Conservation (phyloP, 1,284 basidiomycete genomes). For the Ustanciosporium gigantosporum region DNA sequence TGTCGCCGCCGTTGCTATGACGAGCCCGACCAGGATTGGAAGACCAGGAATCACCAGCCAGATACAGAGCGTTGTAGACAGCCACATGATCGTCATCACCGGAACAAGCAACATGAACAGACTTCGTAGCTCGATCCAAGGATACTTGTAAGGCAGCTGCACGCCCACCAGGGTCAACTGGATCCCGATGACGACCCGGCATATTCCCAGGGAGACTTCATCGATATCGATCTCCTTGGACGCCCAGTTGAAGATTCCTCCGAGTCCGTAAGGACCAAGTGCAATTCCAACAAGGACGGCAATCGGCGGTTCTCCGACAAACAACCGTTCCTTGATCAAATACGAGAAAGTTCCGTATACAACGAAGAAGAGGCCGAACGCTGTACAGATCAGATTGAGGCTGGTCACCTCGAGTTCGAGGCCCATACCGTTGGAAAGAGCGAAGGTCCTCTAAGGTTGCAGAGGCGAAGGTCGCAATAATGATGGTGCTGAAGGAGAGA, state of each 20-base stretch:
- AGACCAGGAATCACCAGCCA: conserved; percentile 36
- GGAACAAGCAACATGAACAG: conserved; percentile 38
- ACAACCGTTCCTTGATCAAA: conserved; percentile 49
- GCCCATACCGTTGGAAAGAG: no score
- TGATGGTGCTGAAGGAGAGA: no score
- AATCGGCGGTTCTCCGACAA: conserved; percentile 48
- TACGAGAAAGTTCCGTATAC: conserved; percentile 46
- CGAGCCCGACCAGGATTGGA: conserved; percentile 41
- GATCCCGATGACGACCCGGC: conserved; percentile 46
- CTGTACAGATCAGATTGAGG: conserved; percentile 35
- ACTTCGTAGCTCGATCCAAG: conserved; percentile 32
- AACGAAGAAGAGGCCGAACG: conserved; percentile 40
- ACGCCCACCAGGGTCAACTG: conserved; percentile 48
- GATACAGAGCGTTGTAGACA: conserved; percentile 40
- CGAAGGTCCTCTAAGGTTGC: no score
- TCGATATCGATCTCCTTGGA: conserved; percentile 27
- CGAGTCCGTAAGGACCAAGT: conserved; percentile 45
- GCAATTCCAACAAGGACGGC: conserved; percentile 45
- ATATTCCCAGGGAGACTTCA: conserved; percentile 36
- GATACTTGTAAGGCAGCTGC: conserved; percentile 51
- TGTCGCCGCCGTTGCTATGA: conserved; percentile 39
- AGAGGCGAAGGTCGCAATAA: no score
- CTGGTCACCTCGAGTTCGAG: conserved; percentile 24
- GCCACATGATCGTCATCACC: conserved; percentile 52
- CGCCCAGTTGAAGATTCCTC: conserved; percentile 33